phyloP scores from a whole-genome alignment of 768 basidiomycete species.

The Amanita pseudoporphyria region DNA sequence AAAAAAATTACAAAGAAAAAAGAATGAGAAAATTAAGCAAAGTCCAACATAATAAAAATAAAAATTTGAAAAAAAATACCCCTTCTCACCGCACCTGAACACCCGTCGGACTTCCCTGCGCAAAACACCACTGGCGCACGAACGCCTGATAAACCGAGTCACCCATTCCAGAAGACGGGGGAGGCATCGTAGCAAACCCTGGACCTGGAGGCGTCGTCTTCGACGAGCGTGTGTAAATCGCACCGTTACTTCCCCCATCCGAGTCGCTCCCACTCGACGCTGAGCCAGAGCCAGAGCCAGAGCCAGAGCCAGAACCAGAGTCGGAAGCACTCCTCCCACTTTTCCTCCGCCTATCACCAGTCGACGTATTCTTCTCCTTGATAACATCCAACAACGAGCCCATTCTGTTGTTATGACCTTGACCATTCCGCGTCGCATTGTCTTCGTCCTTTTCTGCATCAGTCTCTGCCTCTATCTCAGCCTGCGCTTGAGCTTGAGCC shows the following conservation, averaged over 20 bases:
- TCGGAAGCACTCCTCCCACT: neutral
- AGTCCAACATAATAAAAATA: neutral
- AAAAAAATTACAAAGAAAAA: neutral
- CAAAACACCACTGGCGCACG: conserved; percentile 63
- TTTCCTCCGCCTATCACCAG: neutral
- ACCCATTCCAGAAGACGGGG: neutral
- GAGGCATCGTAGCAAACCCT: neutral
- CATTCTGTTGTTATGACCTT: neutral
- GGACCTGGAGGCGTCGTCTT: neutral
- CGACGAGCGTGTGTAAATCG: neutral
- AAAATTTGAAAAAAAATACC: neutral
- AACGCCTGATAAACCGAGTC: conserved; percentile 47
- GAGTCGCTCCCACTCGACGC: neutral
- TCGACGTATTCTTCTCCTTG: conserved; percentile 18
- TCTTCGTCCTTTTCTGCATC: neutral
- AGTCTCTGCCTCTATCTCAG: neutral
- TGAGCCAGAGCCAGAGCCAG: neutral
- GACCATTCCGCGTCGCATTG: neutral
- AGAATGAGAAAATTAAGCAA: neutral
- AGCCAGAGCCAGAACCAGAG: neutral
- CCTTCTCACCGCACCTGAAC: neutral
- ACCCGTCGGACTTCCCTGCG: conserved; percentile 23
- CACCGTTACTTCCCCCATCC: neutral
- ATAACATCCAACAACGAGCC: conserved; percentile 14
- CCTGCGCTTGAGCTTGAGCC: neutral